Conservation (phyloP, 169 alveolate species). For the Plasmodium billcollinsi region DNA sequence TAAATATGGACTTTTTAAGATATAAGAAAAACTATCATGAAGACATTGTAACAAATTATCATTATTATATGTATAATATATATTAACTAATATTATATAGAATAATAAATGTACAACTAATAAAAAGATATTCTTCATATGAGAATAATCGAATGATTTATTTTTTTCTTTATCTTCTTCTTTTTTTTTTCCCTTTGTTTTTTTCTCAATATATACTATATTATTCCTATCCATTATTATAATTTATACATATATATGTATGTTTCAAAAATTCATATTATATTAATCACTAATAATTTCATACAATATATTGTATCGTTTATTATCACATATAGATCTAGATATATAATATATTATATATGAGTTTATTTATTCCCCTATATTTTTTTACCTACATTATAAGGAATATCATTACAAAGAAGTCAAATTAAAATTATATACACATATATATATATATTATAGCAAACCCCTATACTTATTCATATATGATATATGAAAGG, state of each 20-base stretch:
- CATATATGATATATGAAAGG: no score
- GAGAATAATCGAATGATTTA: slow-evolving; percentile 11
- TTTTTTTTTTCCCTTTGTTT: slow-evolving; percentile 15
- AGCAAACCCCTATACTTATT: no score
- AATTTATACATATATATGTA: neutral
- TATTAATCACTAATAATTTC: no score
- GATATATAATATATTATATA: no score
- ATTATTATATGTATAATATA: slow-evolving; percentile 24
- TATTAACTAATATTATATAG: slow-evolving; percentile 18
- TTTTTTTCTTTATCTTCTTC: slow-evolving; percentile 3
- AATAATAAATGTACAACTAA: slow-evolving; percentile 34
- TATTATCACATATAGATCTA: no score
- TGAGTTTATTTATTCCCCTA: no score
- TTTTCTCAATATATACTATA: slow-evolving; percentile 22
- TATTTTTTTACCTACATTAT: no score
- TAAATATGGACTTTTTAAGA: slow-evolving; percentile 5
- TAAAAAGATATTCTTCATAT: slow-evolving; percentile 14
- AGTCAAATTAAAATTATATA: no score
- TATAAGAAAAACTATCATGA: slow-evolving; percentile 9
- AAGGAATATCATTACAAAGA: no score
- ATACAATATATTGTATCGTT: no score
- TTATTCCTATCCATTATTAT: slow-evolving; percentile 16
- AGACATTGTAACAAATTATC: slow-evolving; percentile 24
- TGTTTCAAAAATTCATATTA: neutral
- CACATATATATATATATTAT: no score